phyloP scores from a whole-genome alignment of 176 grass and related monocot species.

The Elymus sibiricus region DNA sequence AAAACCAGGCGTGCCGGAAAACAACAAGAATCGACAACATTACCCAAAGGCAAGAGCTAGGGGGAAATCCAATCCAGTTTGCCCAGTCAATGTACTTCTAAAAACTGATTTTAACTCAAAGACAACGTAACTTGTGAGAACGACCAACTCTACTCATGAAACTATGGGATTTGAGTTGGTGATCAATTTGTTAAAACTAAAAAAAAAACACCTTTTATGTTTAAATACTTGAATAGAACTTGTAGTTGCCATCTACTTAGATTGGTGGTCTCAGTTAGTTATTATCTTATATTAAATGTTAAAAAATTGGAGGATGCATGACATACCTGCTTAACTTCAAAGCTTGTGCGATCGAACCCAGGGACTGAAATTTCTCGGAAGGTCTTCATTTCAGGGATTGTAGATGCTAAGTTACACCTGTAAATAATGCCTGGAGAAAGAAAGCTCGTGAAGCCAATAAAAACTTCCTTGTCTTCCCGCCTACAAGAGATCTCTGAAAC shows the following conservation, averaged over 20 bases:
- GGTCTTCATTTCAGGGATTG: conserved; percentile 72
- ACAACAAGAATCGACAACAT: not conserved
- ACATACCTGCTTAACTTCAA: conserved; percentile 83
- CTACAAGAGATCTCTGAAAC: conserved; percentile 79
- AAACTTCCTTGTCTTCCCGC: conserved; percentile 69
- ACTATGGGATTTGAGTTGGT: not conserved
- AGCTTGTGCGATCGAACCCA: conserved; percentile 71
- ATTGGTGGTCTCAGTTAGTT: not conserved
- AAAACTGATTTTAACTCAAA: not conserved
- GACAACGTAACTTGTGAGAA: not conserved
- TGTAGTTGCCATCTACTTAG: not conserved
- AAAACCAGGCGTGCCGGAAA: not conserved
- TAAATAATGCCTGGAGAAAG: conserved; percentile 89
- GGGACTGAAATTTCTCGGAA: conserved; percentile 80
- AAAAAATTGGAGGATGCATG: not conserved
- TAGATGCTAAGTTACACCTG: conserved; percentile 59
- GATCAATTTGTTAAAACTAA: not conserved
- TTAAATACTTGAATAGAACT: not conserved
- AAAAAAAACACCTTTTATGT: not conserved
- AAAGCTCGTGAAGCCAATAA: conserved; percentile 90
- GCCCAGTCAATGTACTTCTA: not conserved
- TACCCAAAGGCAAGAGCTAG: not conserved
- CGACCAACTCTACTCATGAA: not conserved
- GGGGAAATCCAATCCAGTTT: not conserved
- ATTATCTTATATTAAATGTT: not conserved